Evolutionary conservation across 352 stramenopile genomes (phyloP), one percentile per base, ranked within the genome.

Genomic region (Pythium plurisporium): DNA sequence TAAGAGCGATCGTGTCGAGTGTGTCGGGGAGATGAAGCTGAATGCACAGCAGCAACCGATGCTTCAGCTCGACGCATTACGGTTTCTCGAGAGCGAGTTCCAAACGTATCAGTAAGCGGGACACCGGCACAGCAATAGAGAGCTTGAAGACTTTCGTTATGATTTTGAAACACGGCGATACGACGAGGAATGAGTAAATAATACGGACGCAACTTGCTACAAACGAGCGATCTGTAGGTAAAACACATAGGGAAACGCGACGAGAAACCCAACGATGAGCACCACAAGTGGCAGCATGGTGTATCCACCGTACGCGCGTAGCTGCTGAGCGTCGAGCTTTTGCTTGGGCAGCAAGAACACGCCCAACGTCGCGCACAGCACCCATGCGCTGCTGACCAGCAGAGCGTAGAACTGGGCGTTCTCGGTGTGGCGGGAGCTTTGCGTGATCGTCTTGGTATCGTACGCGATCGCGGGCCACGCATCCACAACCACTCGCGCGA

Each of bases 251-350:
- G 55, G 55, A 5, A 64, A 58, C 20, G 36, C 50, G n/a, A 29
- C 30, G 7, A 47, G 5, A 25, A 78, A 78, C 22, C 62, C 59
- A 1, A 74, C 7, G 12, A 57, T 36, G 9, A 80, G 62, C 22
- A 62, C 43, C 12, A 59, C 20, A 5, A 69, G 52, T 4, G 69
- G 49, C 22, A 55, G 29, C 11, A 41, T 44, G 37, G 56, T 80
- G 73, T 74, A 80, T n/a, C 70, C 70, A n/a, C 70, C 73, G 51
- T 78, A 74, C 17, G 76, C 51, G 19, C 73, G 73, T 5, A 72
- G 54, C 57, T 79, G 73, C 62, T 82, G 73, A 4, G 70, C 70
- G 38, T 77, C 68, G 0, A 76, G 68, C 52, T 78, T 79, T 45
- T 82, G 70, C 5, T 55, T 59, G 8, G 73, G 73, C 33, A 76